phyloP scores from a whole-genome alignment of 441 rosid genomes.

The Gossypium trilobum region DNA sequence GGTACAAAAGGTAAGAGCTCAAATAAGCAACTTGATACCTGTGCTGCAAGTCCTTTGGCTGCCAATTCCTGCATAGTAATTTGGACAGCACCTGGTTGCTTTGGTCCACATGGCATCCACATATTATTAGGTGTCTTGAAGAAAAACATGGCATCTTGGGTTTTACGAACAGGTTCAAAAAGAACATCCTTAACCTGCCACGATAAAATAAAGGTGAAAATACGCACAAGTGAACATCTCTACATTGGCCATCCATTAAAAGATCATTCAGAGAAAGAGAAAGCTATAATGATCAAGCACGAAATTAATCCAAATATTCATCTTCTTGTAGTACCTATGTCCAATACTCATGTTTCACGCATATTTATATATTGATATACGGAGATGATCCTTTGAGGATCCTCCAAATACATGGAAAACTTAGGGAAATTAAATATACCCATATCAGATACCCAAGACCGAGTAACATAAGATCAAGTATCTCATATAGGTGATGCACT shows the following conservation, averaged over 20 bases:
- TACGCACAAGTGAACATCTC: neutral
- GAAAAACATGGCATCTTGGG: conserved; percentile 96
- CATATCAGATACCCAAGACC: neutral
- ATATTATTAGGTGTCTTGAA: conserved; percentile 50
- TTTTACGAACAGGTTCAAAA: conserved; percentile 94
- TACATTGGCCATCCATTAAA: neutral
- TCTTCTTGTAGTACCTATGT: neutral
- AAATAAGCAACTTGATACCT: conserved; percentile 35
- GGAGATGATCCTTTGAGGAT: neutral
- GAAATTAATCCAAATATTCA: neutral
- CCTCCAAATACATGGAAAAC: neutral
- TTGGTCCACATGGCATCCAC: conserved; percentile 97
- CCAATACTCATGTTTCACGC: neutral
- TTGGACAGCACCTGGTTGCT: conserved; percentile 78
- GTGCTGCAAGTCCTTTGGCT: conserved; percentile 57
- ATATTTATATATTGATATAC: neutral
- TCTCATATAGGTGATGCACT: conserved; percentile 24
- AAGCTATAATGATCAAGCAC: neutral
- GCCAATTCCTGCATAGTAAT: conserved; percentile 88
- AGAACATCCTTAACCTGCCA: conserved; percentile 91
- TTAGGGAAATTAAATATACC: neutral
- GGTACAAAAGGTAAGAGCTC: neutral
- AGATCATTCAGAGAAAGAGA: neutral
- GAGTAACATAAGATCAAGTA: neutral
- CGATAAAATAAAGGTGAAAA: neutral